Evolutionary conservation across 2,329 filamentous ascomycete genomes (phyloP), one percentile per base, ranked within the genome.

Genomic region (Trichoderma brevicompactum): DNA sequence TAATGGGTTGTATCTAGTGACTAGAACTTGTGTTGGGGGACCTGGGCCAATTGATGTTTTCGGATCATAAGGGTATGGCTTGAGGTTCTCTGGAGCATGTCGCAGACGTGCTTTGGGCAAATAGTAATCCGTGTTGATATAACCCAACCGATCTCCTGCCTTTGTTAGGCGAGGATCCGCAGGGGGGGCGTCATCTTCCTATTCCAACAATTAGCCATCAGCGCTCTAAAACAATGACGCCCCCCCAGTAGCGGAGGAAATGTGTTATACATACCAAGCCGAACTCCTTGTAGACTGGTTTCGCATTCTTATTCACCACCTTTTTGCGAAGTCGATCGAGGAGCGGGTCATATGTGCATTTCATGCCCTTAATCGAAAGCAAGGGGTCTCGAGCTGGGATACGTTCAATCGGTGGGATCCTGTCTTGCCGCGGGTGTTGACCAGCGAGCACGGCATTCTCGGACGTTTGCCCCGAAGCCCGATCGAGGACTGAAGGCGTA

Each of bases 1-100:
- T 69, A 98, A 81, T 7, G 94, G 94, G 77, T 98, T 95, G 75
- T 97, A 97, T n/a, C 93, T 92, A n/a, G 89, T 94, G 19, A 97
- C 92, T 4, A 98, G 89, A 55, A 99, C 88, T 75, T 97, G 92
- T 2, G 91, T 92, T 2, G 95, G 92, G 13, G 94, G 94, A 0
- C 92, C 92, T 28, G 93, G 92, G 0, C 94, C 94, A 71, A 96
- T 87, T 2, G 94, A 96, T 5, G 92, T 92, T 71, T 87, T 88
- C 5, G 88, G 80, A 75, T 98, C 94, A 77, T 92, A 95, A 32
- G 86, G 79, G 77, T 96, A 97, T 23, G 91, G 89, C 74, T 88
- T 91, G 59, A 97, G 80, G 67, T 90, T 89, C 78, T 97, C 96
- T 0, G 91, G 91, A 34, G 90, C 85, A 71, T 85, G 86, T 74